Base-by-base conservation (phyloP, 2,329 filamentous ascomycete species). In the Stagonosporopsis vannaccii region DNA sequence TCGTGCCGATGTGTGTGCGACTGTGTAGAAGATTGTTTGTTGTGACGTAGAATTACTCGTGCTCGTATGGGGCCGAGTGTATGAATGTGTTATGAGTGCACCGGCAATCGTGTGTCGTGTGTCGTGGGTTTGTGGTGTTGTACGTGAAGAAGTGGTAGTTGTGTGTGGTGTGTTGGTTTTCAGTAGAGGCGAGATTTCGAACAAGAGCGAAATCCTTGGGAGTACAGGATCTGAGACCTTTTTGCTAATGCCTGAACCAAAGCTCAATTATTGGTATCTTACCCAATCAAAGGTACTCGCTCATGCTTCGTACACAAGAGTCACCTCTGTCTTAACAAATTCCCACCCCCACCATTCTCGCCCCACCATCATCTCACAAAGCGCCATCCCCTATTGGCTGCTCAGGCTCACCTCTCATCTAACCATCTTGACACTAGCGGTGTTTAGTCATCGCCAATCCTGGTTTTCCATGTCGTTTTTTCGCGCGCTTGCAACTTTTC, bases 1-100 rank as follows among this genome's bases (percentile, higher is more conserved):
- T 84, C 61, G 60, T 69, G 65, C 62, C 50, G 59, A 54, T 64
- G 50, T 54, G 55, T 44, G 62, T 56, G 48, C 19, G 26, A 32
- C 41, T 42, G 40, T 46, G 47, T 54, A 41, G 23, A 36, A 33
- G 51, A 46, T 25, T 25, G 41, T 36, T 22, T 43, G 15, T 19
- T 20, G 28, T 41, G 20, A 37, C n/a, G 23, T 52, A 20, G 19
- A 19, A 41, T 41, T 26, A 47, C 42, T 56, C 25, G 28, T 19
- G 33, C 47, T 56, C 42, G 42, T 30, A 20, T 19, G 25, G n/a
- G 25, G 17, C 25, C 43, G 36, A 37, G 35, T 30, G 35, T 26
- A 19, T 12, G 19, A 20, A 4, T 8, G 17, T 20, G 36, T 33
- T 25, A 20, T 33, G 19, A 20, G 6, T 28, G n/a, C 36, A 47